Evolutionary conservation across 192 early-diverging fungal species (phyloP).

Genomic region (Coemansia sp.): DNA sequence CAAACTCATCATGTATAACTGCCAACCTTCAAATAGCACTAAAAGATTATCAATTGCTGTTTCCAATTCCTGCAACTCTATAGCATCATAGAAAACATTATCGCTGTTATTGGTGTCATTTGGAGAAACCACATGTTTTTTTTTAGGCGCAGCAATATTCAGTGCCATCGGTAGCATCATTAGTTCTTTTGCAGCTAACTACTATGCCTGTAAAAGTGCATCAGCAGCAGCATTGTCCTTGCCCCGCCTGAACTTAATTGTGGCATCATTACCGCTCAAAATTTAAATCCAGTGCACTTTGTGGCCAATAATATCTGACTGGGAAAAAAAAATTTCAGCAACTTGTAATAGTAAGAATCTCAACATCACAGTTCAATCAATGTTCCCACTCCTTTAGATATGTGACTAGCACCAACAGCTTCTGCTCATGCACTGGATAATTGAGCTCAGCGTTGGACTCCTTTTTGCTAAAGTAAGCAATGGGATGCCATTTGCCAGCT

Average conservation of each 20-base stretch:
- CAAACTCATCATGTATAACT: background rate
- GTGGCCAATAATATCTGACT: background rate
- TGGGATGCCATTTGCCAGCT: background rate
- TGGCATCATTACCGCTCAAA: background rate
- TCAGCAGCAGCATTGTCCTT: slow-evolving; percentile 8
- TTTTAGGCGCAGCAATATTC: too few species aligned
- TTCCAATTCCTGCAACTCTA: too few species aligned
- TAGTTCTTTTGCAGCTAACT: background rate
- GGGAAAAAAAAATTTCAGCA: slow-evolving; percentile 5
- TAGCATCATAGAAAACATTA: too few species aligned
- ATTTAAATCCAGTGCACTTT: slow-evolving; percentile 5
- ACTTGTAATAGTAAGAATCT: slow-evolving; percentile 2
- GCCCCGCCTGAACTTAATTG: slow-evolving; percentile 8
- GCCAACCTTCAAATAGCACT: background rate
- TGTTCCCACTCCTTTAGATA: background rate
- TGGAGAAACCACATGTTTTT: too few species aligned
- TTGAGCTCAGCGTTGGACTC: background rate
- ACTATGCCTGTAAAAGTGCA: background rate
- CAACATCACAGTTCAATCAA: too few species aligned
- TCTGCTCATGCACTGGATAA: slow-evolving; percentile 13
- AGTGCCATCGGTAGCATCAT: too few species aligned
- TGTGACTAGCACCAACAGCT: slow-evolving; percentile 11
- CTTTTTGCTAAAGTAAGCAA: slow-evolving; percentile 13
- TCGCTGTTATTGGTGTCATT: background rate
- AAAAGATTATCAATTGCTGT: background rate